phyloP scores from a whole-genome alignment of 1,139 yeast genomes.

The Candida albicans region DNA sequence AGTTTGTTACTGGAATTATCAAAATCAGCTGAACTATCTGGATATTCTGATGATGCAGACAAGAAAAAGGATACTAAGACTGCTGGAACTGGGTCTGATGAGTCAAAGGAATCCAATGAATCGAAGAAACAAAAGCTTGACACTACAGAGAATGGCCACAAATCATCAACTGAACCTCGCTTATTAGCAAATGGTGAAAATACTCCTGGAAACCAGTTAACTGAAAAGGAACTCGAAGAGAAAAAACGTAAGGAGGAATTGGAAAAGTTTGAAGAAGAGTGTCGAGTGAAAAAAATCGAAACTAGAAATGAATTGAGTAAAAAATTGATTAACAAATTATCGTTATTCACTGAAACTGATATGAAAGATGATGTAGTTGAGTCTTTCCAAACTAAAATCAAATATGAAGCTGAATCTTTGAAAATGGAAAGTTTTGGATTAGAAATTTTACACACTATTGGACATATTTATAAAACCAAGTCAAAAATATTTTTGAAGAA shows the following conservation, averaged over 20 bases:
- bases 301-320: slow-evolving; percentile 65
- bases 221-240: slow-evolving; percentile 44
- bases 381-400: slow-evolving; percentile 70
- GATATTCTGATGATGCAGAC: slow-evolving; percentile 37
- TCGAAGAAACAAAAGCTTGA: background rate
- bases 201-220: slow-evolving; percentile 20
- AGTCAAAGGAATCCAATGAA: background rate
- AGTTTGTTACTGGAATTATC: slow-evolving; percentile 60
- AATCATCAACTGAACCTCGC: slow-evolving; percentile 4
- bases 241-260: slow-evolving; percentile 59
- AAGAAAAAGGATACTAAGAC: background rate
- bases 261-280: slow-evolving; percentile 79
- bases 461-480: slow-evolving; percentile 71
- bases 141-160: background rate
- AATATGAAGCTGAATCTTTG: slow-evolving; percentile 81
- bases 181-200: slow-evolving; percentile 13
- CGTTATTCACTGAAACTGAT: slow-evolving; percentile 82
- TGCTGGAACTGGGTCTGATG: background rate
- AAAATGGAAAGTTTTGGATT: slow-evolving; percentile 95
- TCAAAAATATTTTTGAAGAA: slow-evolving; percentile 56
- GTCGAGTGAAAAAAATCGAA: slow-evolving; percentile 67
- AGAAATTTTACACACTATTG: slow-evolving; percentile 85
- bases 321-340: slow-evolving; percentile 63
- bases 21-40: slow-evolving; percentile 55
- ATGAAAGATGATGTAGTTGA: slow-evolving; percentile 65